Evolutionary conservation across 495 filamentous ascomycete species (phyloP).

Genomic region (Hyaloscypha bicolor): DNA sequence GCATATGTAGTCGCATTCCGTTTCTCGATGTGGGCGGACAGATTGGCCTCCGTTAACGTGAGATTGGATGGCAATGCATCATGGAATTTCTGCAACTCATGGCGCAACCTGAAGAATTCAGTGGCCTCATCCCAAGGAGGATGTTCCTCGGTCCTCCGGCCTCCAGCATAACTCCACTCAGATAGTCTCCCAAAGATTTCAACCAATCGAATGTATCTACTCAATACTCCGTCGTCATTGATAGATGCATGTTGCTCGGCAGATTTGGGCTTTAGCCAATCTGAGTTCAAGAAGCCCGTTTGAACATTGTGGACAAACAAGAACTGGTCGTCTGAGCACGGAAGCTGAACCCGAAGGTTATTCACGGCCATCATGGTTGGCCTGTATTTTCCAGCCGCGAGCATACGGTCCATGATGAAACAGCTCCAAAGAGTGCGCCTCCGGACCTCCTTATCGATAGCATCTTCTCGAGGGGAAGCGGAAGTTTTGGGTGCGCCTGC

Average conservation of each 20-base stretch:
- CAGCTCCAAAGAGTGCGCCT: slow-evolving; percentile 87
- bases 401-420: slow-evolving; percentile 78
- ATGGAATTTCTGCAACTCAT: slow-evolving; percentile 66
- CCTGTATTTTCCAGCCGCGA: slow-evolving; percentile 75
- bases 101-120: slow-evolving; percentile 61
- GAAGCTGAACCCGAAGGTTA: slow-evolving; percentile 69
- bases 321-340: slow-evolving; percentile 67
- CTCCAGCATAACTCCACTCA: slow-evolving; percentile 74
- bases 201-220: slow-evolving; percentile 74
- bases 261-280: slow-evolving; percentile 17
- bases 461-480: slow-evolving; percentile 38
- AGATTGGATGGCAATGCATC: slow-evolving; percentile 68
- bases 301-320: slow-evolving; percentile 68
- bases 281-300: slow-evolving; percentile 49
- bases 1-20: slow-evolving; percentile 75
- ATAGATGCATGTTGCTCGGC: slow-evolving; percentile 48
- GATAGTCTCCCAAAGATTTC: slow-evolving; percentile 80
- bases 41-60: slow-evolving; percentile 72
- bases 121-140: slow-evolving; percentile 67
- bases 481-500: slow-evolving; percentile 22
- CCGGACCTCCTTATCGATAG: slow-evolving; percentile 73
- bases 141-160: slow-evolving; percentile 53
- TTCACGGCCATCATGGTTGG: slow-evolving; percentile 68
- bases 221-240: slow-evolving; percentile 68
- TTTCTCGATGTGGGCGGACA: slow-evolving; percentile 78